A percentile compares a stretch with the other conserved stretches of the same genome.
Conservation (phyloP, 148 eudicot species). For the Chenopodium berlandieri region DNA sequence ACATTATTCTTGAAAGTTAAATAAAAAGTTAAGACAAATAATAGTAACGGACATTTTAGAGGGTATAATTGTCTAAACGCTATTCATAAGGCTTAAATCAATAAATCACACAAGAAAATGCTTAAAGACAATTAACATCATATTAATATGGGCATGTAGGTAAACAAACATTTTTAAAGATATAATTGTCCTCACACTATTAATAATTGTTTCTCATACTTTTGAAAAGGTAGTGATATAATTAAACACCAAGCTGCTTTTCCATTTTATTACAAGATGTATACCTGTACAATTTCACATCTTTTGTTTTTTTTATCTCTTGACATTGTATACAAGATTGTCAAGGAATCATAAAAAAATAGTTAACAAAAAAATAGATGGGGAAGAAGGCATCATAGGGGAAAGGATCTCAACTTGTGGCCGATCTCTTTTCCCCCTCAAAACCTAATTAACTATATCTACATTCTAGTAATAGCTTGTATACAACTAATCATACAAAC, state of each 20-base stretch:
- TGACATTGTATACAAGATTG: not conserved
- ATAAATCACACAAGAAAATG: no score
- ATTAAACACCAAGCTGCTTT: not conserved
- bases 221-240: no score
- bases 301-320: not conserved
- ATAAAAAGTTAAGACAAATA: no score
- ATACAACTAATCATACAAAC: conserved; percentile 30
- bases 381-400: conserved; percentile 23
- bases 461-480: conserved; percentile 18
- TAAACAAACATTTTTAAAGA: no score
- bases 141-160: no score
- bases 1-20: no score
- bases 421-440: conserved; percentile 34
- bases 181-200: no score
- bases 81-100: no score
- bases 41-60: no score
- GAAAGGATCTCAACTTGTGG: conserved; percentile 29
- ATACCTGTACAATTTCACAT: not conserved
- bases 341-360: not conserved
- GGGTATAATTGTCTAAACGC: no score
- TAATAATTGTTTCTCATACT: no score
- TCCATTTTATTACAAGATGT: conserved; percentile 3
- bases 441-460: conserved; percentile 27
- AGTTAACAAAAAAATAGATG: not conserved
- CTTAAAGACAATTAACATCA: no score